These are phyloP conservation scores for Barbatosphaeria neglecta DNA, from an alignment of 495 filamentous ascomycete species.

Conservation along the genomic window DNA sequence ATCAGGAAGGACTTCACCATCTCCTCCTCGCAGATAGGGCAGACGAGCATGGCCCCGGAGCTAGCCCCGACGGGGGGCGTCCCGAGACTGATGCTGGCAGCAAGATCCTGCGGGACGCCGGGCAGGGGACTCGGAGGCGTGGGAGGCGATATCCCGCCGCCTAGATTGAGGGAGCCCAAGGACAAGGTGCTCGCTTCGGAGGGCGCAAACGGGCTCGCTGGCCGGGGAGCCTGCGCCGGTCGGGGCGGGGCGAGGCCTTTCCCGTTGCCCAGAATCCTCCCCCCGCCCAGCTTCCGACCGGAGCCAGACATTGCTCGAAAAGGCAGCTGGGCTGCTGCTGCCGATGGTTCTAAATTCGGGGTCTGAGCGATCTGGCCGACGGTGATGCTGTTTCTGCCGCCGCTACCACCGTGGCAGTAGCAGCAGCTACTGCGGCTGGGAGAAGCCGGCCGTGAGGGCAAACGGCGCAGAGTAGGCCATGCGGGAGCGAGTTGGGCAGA, in stretches of 20 bases:
- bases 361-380: neutral
- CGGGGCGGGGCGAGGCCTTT: conserved; percentile 59
- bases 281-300: conserved; percentile 74
- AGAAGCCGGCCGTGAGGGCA: no score
- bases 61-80: conserved; percentile 27
- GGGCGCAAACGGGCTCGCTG: conserved; percentile 34
- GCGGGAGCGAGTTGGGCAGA: no score
- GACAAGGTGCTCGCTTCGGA: conserved; percentile 44
- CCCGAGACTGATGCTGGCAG: conserved; percentile 35
- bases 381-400: no score
- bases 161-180: conserved; percentile 22
- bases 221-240: conserved; percentile 16
- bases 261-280: conserved; percentile 75
- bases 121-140: conserved; percentile 26
- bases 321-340: no score
- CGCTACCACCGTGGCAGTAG: no score
- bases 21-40: conserved; percentile 93
- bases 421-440: no score
- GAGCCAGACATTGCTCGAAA: conserved; percentile 55
- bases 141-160: conserved; percentile 17
- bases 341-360: no score
- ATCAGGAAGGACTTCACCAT: conserved; percentile 46
- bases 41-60: conserved; percentile 52
- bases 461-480: no score
- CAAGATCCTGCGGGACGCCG: conserved; percentile 31